phyloP scores from a whole-genome alignment of 768 basidiomycete species.

The Grammothele lineata region DNA sequence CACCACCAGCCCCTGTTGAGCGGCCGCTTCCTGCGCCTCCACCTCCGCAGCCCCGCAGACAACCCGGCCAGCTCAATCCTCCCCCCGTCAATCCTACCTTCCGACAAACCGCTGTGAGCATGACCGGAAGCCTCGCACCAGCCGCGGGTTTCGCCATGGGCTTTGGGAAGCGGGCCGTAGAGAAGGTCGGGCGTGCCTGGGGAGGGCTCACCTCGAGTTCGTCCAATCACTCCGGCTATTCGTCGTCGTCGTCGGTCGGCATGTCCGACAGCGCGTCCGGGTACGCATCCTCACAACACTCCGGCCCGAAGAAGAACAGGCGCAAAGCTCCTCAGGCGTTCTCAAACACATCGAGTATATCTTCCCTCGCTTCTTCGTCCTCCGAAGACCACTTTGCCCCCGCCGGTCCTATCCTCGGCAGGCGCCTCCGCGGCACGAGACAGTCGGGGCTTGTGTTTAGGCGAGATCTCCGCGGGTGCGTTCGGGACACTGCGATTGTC shows the following conservation, averaged over 20 bases:
- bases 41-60: conserved; percentile 17
- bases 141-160: conserved; percentile 63
- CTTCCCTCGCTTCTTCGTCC: conserved; percentile 41
- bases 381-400: conserved; percentile 46
- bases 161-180: conserved; percentile 61
- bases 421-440: conserved; percentile 50
- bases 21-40: conserved; percentile 29
- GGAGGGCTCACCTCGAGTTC: conserved; percentile 36
- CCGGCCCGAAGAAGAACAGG: conserved; percentile 29
- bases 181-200: conserved; percentile 61
- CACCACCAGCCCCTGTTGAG: conserved; percentile 22
- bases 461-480: conserved; percentile 49
- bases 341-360: conserved; percentile 54
- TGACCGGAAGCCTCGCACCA: conserved; percentile 63
- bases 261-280: conserved; percentile 16
- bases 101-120: conserved; percentile 69
- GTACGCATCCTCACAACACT: conserved; percentile 11
- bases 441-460: conserved; percentile 64
- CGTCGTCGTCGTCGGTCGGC: conserved; percentile 41
- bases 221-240: conserved; percentile 34
- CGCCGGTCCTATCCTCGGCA: conserved; percentile 50
- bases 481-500: conserved; percentile 51
- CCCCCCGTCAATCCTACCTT: conserved; percentile 30
- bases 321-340: conserved; percentile 56
- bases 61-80: conserved; percentile 12